These are phyloP conservation scores for Yamadazyma dendronema DNA, from an alignment of 1,139 yeast species.

Conservation along the genomic window DNA sequence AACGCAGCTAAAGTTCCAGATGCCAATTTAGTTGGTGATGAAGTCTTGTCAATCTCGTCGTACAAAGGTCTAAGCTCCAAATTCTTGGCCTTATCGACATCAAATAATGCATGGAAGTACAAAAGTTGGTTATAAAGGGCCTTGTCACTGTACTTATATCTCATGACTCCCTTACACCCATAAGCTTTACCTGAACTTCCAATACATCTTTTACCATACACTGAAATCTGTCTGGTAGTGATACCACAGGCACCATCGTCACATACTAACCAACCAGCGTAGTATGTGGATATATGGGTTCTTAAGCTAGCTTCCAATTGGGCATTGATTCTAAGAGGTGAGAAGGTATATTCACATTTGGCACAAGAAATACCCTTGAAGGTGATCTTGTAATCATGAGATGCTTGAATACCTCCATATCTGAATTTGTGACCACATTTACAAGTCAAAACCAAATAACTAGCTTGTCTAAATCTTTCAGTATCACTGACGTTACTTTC, in stretches of 20 bases:
- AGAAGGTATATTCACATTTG: slow-evolving; percentile 52
- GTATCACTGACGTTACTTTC: slow-evolving; percentile 80
- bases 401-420: slow-evolving; percentile 73
- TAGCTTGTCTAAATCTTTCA: slow-evolving; percentile 74
- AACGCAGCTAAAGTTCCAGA: slow-evolving; percentile 66
- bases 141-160: slow-evolving; percentile 73
- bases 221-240: slow-evolving; percentile 81
- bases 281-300: slow-evolving; percentile 68
- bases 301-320: slow-evolving; percentile 77
- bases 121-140: slow-evolving; percentile 83
- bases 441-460: slow-evolving; percentile 58
- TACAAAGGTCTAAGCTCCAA: slow-evolving; percentile 50
- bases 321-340: slow-evolving; percentile 55
- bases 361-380: slow-evolving; percentile 72
- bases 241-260: slow-evolving; percentile 83
- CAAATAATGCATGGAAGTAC: slow-evolving; percentile 76
- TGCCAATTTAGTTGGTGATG: slow-evolving; percentile 38
- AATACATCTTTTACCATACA: slow-evolving; percentile 85
- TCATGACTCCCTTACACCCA: slow-evolving; percentile 84
- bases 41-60: slow-evolving; percentile 23
- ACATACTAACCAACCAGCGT: slow-evolving; percentile 82
- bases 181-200: slow-evolving; percentile 59
- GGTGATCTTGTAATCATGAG: slow-evolving; percentile 56
- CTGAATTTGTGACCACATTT: slow-evolving; percentile 59
- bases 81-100: slow-evolving; percentile 73